Evolutionary conservation across 768 basidiomycete species (phyloP).

Genomic region (button mushroom (Agaricus bisporus)): DNA sequence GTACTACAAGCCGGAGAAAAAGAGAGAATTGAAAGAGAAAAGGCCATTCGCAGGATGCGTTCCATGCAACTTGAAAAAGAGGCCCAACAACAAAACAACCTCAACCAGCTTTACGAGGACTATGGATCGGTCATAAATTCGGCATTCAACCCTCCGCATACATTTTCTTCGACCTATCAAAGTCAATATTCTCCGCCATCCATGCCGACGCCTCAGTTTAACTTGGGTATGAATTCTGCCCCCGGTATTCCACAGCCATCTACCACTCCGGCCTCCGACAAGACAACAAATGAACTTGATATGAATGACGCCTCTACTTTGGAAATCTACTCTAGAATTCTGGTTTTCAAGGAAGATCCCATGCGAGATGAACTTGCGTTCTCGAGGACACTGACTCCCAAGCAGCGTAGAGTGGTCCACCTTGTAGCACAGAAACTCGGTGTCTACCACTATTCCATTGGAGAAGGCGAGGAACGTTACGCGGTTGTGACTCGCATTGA

Average conservation of each 20-base stretch:
- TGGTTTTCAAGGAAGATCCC: conserved; percentile 95
- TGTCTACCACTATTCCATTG: conserved; percentile 90
- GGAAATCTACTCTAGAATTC: conserved; percentile 94
- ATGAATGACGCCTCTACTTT: conserved; percentile 93
- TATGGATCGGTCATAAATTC: conserved; percentile 59
- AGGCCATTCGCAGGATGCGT: conserved; percentile 96
- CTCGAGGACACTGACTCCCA: conserved; percentile 77
- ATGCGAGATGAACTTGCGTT: conserved; percentile 98
- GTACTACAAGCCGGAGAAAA: conserved; percentile 99
- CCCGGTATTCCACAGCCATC: conserved; percentile 54
- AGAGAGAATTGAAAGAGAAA: conserved; percentile 97
- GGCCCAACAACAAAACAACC: conserved; percentile 44
- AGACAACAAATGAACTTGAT: conserved; percentile 73
- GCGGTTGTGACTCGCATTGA: conserved; percentile 92
- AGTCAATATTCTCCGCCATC: conserved; percentile 65
- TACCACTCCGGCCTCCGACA: conserved; percentile 59
- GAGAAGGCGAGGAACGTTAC: conserved; percentile 88
- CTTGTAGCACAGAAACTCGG: conserved; percentile 95
- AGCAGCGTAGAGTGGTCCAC: conserved; percentile 90
- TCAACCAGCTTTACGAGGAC: conserved; percentile 61
- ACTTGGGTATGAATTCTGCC: conserved; percentile 38
- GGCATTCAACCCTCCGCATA: conserved; percentile 65
- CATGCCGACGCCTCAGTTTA: conserved; percentile 40
- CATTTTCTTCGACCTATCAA: conserved; percentile 65
- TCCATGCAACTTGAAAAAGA: conserved; percentile 95